These are phyloP conservation scores for Salvia sclarea DNA, from an alignment of 305 asterid genomes.

Conservation along the genomic window DNA sequence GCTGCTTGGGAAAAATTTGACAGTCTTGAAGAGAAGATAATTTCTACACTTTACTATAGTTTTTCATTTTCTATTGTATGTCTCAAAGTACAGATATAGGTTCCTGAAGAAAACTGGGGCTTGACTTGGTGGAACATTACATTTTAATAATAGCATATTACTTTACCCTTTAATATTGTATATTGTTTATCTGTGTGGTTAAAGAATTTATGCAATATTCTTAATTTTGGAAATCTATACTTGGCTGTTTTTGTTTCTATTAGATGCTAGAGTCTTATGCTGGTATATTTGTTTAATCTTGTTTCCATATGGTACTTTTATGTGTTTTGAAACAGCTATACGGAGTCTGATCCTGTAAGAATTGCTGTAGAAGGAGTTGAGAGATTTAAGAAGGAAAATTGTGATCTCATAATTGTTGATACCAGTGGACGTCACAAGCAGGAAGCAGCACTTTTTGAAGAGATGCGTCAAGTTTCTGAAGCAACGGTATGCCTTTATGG, in stretches of 20 bases:
- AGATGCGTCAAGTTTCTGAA: constrained; percentile 97
- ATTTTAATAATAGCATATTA: not conserved
- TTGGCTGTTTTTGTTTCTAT: not conserved
- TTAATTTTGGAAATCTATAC: constrained; percentile 3
- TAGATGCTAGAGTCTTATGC: not conserved
- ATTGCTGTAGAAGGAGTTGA: constrained; percentile 89
- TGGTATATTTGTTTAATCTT: not conserved
- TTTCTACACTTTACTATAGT: not conserved
- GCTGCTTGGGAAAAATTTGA: not conserved
- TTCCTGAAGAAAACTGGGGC: not conserved
- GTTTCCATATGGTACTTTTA: constrained; percentile 2
- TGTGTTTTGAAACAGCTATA: constrained; percentile 66
- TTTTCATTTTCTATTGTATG: not conserved
- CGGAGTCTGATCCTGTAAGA: constrained; percentile 95
- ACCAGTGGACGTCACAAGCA: constrained; percentile 99
- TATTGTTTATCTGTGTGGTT: not conserved
- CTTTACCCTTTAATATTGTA: not conserved
- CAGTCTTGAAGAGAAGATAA: not conserved
- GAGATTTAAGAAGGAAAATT: constrained; percentile 76
- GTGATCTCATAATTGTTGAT: constrained; percentile 93
- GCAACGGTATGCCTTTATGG: constrained; percentile 54
- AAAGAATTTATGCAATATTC: not conserved
- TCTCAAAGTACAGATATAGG: not conserved
- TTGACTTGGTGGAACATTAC: not conserved
- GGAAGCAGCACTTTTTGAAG: constrained; percentile 94